Base-by-base conservation (phyloP, 495 filamentous ascomycete genomes). In the Hapsidospora chrysogenum region DNA sequence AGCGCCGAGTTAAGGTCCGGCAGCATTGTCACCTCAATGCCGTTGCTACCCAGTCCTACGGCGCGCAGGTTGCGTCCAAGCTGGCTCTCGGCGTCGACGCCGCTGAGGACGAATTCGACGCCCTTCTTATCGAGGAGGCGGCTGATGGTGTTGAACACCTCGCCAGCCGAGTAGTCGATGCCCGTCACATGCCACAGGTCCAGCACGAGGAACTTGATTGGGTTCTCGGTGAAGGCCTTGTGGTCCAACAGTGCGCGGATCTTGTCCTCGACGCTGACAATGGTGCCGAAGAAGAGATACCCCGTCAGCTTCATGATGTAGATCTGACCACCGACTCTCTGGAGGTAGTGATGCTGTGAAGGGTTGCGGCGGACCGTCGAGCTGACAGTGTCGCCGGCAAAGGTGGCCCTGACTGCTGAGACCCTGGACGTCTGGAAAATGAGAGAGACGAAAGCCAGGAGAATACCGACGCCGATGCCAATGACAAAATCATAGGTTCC, bases 281-380 rank as follows among this genome's bases (percentile, higher is more conserved):
- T 95, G 0, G 86, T 94, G 4, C 89, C 89, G 44, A 97, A 97
- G 60, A 96, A 97, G 6, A 96, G 68, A 42, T 84, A 94, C 1
- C 89, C 86, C 9, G 78, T 75, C 17, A 96, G 68, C 53, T 95
- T 96, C 41, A 85, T 80, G 36, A 96, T 72, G 26, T 81, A 72
- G 25, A 85, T 86, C 48, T 97, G 89, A 22, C 68, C 64, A 1
- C 92, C 87, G 29, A 84, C 87, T 42, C 87, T 65, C 33, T 74
- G 74, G 15, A 97, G 58, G 47, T 82, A 97, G 17, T 79, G 70
- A 37, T 87, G 79, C 45, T 97, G 92, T 6, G 81, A 77, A 0
- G 83, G 80, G 43, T 92, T 89, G 21, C 89, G 69, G 19, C 89
- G 70, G 9, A 97, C 89, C 0, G 89, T 95, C 0, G 86, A 95